Evolutionary conservation across 1,139 yeast genomes (phyloP).

Genomic region (Hanseniaspora gamundiae): DNA sequence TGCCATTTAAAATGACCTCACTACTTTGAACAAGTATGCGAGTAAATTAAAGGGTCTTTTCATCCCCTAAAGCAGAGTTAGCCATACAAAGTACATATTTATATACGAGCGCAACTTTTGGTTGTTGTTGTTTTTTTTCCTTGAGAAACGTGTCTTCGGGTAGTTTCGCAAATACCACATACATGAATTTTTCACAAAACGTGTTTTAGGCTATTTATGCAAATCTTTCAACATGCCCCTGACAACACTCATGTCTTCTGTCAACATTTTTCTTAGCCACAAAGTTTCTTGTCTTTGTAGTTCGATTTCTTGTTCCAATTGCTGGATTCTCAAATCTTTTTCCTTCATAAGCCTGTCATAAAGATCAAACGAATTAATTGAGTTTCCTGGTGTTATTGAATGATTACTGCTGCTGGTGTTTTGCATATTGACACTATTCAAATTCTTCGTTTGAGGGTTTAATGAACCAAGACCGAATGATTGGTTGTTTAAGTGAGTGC

Average conservation of each 20-base stretch:
- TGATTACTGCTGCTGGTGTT: neutral
- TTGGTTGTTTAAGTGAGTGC: no score
- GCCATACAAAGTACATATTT: no score
- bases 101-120: no score
- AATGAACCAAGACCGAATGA: neutral
- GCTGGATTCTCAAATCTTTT: slow-evolving; percentile 21
- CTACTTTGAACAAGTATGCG: no score
- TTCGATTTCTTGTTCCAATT: slow-evolving; percentile 21
- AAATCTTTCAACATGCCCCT: slow-evolving; percentile 20
- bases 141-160: no score
- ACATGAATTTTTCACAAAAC: no score
- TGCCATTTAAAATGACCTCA: no score
- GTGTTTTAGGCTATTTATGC: slow-evolving; percentile 11
- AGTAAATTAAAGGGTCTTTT: no score
- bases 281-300: slow-evolving; percentile 23
- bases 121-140: no score
- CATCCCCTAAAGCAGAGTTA: no score
- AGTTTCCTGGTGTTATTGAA: neutral
- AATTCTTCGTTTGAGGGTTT: neutral
- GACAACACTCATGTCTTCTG: slow-evolving; percentile 26
- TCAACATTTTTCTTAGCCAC: slow-evolving; percentile 24
- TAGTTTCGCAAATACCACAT: no score
- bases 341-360: slow-evolving; percentile 20
- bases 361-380: slow-evolving; percentile 3
- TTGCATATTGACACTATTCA: neutral